Evolutionary conservation across 2,329 filamentous ascomycete species (phyloP).

Genomic region (Fusarium buharicum): DNA sequence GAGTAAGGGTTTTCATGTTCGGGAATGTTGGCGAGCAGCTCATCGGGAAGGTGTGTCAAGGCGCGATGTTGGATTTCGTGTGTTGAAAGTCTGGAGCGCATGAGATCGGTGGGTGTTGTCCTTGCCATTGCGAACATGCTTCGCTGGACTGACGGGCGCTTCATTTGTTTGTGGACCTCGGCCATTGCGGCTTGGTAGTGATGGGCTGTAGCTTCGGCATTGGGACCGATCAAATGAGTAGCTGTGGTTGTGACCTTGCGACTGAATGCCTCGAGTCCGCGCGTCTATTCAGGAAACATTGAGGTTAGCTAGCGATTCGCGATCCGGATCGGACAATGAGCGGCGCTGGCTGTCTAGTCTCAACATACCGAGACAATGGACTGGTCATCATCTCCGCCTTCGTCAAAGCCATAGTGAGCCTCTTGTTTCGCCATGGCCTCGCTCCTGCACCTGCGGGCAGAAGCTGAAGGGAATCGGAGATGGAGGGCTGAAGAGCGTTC

Average conservation of each 20-base stretch:
- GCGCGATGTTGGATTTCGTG: constrained; percentile 95
- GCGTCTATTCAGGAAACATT: constrained; percentile 66
- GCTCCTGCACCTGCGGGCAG: constrained; percentile 39
- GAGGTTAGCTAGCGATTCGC: constrained; percentile 36
- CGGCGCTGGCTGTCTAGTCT: constrained; percentile 24
- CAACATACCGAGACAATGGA: constrained; percentile 57
- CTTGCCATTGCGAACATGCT: constrained; percentile 91
- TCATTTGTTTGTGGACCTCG: constrained; percentile 89
- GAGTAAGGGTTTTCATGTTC: constrained; percentile 88
- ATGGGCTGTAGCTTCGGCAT: constrained; percentile 61
- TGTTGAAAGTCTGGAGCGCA: constrained; percentile 89
- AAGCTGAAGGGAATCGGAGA: constrained; percentile 31
- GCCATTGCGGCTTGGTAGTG: constrained; percentile 90
- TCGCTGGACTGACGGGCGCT: constrained; percentile 84
- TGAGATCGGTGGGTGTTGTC: constrained; percentile 91
- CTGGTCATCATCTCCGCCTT: constrained; percentile 58
- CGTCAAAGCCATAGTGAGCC: constrained; percentile 59
- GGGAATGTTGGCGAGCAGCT: constrained; percentile 88
- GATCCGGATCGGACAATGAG: constrained; percentile 31
- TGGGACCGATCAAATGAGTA: constrained; percentile 83
- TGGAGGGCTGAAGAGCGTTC: constrained; percentile 28
- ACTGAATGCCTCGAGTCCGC: constrained; percentile 90
- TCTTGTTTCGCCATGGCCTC: constrained; percentile 57
- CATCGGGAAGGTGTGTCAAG: constrained; percentile 86
- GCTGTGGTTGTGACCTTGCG: constrained; percentile 96